Percentiles rank a stretch among this genome's conserved stretches.
Conservation (phyloP, 371 early-diverging fungal genomes). For the Synchytrium microbalum region DNA sequence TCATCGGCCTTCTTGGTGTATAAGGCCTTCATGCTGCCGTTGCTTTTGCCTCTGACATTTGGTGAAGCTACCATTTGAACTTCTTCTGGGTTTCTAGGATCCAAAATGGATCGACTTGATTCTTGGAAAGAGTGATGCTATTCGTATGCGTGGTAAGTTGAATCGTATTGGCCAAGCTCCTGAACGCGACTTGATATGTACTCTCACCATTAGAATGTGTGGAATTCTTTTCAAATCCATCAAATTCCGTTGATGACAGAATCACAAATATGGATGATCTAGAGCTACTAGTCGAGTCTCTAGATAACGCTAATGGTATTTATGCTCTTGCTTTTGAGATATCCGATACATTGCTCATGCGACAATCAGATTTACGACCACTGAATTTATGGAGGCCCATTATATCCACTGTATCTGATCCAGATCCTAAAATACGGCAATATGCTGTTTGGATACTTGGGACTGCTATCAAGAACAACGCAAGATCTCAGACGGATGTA, state of each 20-base stretch:
- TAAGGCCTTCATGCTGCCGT: too few species aligned
- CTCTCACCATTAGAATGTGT: constrained; percentile 55
- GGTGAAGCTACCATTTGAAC: neutral
- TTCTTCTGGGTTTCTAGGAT: constrained; percentile 40
- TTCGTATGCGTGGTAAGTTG: constrained; percentile 63
- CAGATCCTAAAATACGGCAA: constrained; percentile 54
- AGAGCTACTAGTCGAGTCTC: constrained; percentile 84
- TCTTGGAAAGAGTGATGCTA: constrained; percentile 84
- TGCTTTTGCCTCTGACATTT: too few species aligned
- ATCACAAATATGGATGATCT: constrained; percentile 83
- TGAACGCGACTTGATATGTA: too few species aligned
- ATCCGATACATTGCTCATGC: too few species aligned
- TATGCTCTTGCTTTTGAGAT: neutral
- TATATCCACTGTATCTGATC: constrained; percentile 32
- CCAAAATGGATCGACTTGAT: constrained; percentile 82
- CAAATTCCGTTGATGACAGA: constrained; percentile 57
- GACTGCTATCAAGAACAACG: constrained; percentile 91
- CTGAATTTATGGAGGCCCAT: constrained; percentile 82
- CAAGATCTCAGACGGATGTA: constrained; percentile 67
- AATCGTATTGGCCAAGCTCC: too few species aligned
- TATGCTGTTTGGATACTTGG: constrained; percentile 85
- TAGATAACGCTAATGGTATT: constrained; percentile 87
- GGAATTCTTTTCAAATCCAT: constrained; percentile 47
- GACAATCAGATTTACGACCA: constrained; percentile 63
- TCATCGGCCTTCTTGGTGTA: too few species aligned